These are phyloP conservation scores for Steccherinum ochraceum DNA, from an alignment of 768 basidiomycete genomes.

Conservation along the genomic window DNA sequence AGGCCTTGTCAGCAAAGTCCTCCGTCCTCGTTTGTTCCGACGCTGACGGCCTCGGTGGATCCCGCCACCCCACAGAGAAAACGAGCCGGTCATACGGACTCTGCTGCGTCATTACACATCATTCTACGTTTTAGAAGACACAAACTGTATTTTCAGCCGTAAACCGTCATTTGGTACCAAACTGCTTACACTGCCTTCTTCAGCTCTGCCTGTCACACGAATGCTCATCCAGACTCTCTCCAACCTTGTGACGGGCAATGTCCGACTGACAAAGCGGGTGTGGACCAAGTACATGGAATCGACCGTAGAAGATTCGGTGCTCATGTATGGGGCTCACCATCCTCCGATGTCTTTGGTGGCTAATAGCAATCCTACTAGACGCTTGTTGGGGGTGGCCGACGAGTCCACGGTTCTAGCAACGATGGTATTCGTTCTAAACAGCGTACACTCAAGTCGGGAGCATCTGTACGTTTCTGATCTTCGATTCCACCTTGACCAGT, in stretches of 20 bases:
- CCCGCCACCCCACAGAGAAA: constrained; percentile 39
- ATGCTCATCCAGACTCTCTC: constrained; percentile 74
- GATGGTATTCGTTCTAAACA: constrained; percentile 69
- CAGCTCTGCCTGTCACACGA: constrained; percentile 60
- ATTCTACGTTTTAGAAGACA: constrained; percentile 62
- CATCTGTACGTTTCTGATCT: constrained; percentile 43
- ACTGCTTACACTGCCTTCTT: constrained; percentile 1
- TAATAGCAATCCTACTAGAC: constrained; percentile 21
- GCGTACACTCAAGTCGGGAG: constrained; percentile 47
- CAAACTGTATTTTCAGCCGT: constrained; percentile 38
- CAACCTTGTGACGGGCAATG: constrained; percentile 77
- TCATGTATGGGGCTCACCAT: constrained; percentile 48
- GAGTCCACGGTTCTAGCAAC: constrained; percentile 51
- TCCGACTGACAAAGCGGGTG: constrained; percentile 43
- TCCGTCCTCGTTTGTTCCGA: neutral
- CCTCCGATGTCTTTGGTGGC: constrained; percentile 3
- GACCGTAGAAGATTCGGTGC: constrained; percentile 65
- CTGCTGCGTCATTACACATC: constrained; percentile 72
- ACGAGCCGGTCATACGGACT: constrained; percentile 64
- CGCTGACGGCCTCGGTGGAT: neutral
- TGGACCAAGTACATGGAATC: constrained; percentile 64
- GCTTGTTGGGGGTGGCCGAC: constrained; percentile 58
- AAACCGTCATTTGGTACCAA: neutral
- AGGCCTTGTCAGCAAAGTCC: constrained; percentile 56
- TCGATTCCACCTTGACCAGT: neutral